Evolutionary conservation across 768 basidiomycete species (phyloP), one percentile per base, ranked within the genome.

Genomic region (Trametes cubensis): DNA sequence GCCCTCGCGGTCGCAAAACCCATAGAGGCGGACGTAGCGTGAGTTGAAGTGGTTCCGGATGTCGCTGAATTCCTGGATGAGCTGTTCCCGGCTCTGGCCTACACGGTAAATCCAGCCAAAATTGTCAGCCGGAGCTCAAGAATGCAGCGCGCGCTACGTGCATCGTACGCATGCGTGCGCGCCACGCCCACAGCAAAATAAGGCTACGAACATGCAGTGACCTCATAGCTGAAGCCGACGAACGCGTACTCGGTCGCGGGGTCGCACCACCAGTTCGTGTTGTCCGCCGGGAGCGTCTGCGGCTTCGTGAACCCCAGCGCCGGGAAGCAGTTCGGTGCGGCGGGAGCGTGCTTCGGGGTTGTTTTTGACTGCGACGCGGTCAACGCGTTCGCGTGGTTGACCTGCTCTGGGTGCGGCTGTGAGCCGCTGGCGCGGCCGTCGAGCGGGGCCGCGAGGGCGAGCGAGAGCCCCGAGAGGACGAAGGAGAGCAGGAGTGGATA

Each of bases 181-280:
- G 6, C 6, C 17, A 6, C 23, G 14, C 14, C 26, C 26, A 17
- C 13, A 48, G 4, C 14, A 21, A 30, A 20, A 23, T 40, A 21
- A n/a, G 57, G 25, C 13, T 23, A 38, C 83, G 51, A 66, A 87
- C 88, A 90, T 13, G 75, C 78, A 44, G 85, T 82, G 23, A 91
- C 79, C 67, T 89, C 89, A 66, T 92, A 92, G 70, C 87, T 87
- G 73, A 92, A 87, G 0, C 89, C 90, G 52, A 91, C 73, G 70
- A 92, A 92, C 0, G 83, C 90, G 66, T 89, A 90, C 70, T 92
- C 90, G 0, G 81, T 83, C 56, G 75, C 73, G 40, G 75, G 70
- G 58, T 81, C 71, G 69, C 90, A 92, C 90, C 89, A 78, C 77
- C 77, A 78, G 23, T 49, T 48, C 0, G 62, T 60, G 49, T 58